A percentile compares a stretch with the other conserved stretches of the same genome.
These are phyloP conservation scores for Schwanniomyces vanrijiae DNA, from an alignment of 805 yeast genomes.

Conservation along the genomic window DNA sequence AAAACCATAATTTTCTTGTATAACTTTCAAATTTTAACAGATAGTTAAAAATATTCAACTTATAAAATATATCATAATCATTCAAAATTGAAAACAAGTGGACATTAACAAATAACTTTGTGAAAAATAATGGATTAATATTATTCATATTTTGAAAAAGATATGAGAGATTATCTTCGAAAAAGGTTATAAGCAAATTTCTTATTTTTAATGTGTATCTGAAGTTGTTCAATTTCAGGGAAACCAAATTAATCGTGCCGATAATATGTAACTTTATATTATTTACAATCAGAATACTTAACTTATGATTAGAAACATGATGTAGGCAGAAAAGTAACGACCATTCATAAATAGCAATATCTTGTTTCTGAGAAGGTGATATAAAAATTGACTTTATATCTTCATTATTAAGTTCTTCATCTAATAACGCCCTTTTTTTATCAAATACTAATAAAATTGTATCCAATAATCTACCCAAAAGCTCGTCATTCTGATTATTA, in stretches of 20 bases:
- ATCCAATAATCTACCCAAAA: conserved; percentile 21
- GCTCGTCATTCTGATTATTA: conserved; percentile 7
- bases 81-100: conserved; percentile 37
- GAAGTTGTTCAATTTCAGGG: conserved; percentile 27
- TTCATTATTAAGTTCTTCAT: conserved; percentile 13
- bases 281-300: conserved; percentile 14
- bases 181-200: conserved; percentile 12
- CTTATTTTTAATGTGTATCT: conserved; percentile 22
- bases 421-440: conserved; percentile 25
- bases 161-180: conserved; percentile 16
- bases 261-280: conserved; percentile 33
- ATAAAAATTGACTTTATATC: conserved; percentile 5
- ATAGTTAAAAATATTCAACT: conserved; percentile 20
- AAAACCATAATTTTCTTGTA: conserved; percentile 32
- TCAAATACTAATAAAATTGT: conserved; percentile 35
- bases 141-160: conserved; percentile 12
- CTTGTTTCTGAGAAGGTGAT: not conserved
- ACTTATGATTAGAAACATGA: conserved; percentile 20
- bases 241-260: conserved; percentile 28
- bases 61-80: conserved; percentile 33
- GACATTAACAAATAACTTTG: conserved; percentile 14
- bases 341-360: conserved; percentile 28
- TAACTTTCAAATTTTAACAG: conserved; percentile 29
- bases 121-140: conserved; percentile 1
- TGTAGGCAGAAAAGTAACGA: conserved; percentile 23